Conservation (phyloP, 306 rosid genomes). For the Trifolium pratense region DNA sequence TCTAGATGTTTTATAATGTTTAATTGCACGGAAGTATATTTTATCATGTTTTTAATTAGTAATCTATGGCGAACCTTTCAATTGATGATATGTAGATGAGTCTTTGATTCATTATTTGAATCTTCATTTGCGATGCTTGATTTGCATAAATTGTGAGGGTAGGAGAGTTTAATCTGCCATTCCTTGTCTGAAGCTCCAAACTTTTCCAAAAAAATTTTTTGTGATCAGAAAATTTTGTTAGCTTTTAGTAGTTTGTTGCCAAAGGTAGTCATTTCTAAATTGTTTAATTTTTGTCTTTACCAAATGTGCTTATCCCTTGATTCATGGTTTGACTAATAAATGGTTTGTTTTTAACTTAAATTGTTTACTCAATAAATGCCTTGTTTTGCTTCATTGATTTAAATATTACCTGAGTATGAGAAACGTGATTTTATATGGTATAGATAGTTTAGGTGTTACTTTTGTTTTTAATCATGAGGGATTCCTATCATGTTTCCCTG, state of each 20-base stretch:
- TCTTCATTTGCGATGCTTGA: not conserved
- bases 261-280: constrained; percentile 10
- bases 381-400: constrained; percentile 18
- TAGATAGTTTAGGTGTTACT: not conserved
- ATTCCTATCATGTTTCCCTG: not conserved
- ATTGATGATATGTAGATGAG: not conserved
- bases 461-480: not conserved
- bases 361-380: not conserved
- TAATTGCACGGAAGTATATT: not conserved
- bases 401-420: constrained; percentile 17
- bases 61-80: not conserved
- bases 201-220: not conserved
- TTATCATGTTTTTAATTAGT: not conserved
- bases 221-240: not conserved
- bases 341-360: not conserved
- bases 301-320: not conserved
- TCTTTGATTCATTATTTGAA: not conserved
- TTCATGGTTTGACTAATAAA: not conserved
- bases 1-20: not conserved
- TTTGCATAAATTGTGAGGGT: constrained; percentile 17
- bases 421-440: not conserved
- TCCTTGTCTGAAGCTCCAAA: not conserved
- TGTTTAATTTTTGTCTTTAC: not conserved
- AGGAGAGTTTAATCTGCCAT: constrained; percentile 12
- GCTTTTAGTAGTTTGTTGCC: not conserved